Base-by-base conservation (phyloP, 805 yeast genomes). In the Dipodascus geniculatus region DNA sequence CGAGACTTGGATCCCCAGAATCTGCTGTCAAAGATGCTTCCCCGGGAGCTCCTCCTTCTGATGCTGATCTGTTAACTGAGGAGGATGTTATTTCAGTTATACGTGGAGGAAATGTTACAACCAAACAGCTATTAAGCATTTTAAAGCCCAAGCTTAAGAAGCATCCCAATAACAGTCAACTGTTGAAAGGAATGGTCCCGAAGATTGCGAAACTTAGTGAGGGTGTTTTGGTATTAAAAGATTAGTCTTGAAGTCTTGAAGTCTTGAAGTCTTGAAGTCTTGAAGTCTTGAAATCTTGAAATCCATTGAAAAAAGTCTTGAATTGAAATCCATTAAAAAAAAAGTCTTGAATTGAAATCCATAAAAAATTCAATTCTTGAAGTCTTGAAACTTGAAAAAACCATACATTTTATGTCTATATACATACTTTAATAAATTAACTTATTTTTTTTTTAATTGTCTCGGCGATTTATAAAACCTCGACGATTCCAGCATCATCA, bases 31-130 rank as follows among this genome's bases (percentile, higher is more conserved):
- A 54, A 11, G 54, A 38, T 2, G 59, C 61, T 1, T 62, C 58
- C 6, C 59, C 70, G 2, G 69, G 74, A 0, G 57, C 60, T n/a
- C 77, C 76, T 61, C 73, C 73, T 55, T 62, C 56, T 2, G 31
- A 58, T n/a, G 20, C 53, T 14, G 57, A 61, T 8, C 65, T 85
- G 49, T 79, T 87, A 17, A 84, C 90, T 0, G 83, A 80, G 35
- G 80, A 77, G 50, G 96, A 87, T 62, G 85, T 90, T 53, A 76
- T 83, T 56, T 74, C 72, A 28, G 76, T 84, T 38, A 81, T 89
- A 11, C 72, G 65, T 16, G 70, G 68, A 3, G 66, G 66, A 42
- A 62, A 63, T 42, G 61, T 75, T 23, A 78, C 83, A 1, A 79
- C 82, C 49, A 83, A 80, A 64, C 84, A 77, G 58, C 74, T 87